A percentile compares a stretch with the other conserved stretches of the same genome.
Conservation (phyloP, 805 yeast species). For the Metschnikowia lochheadii region DNA sequence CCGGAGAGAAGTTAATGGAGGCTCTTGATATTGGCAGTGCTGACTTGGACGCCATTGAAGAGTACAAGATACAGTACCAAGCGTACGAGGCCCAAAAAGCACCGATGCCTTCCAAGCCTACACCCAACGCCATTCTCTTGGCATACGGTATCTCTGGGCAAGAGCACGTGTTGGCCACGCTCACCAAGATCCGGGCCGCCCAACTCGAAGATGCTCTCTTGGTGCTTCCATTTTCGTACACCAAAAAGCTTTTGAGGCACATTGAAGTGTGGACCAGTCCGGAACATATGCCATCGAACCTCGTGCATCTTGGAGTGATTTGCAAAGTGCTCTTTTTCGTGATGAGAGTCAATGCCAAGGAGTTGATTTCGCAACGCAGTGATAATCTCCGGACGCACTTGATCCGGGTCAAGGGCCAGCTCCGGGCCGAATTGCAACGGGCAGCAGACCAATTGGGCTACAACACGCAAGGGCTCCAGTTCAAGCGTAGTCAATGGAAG, state of each 20-base stretch:
- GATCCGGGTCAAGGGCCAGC: constrained; percentile 54
- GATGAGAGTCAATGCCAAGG: constrained; percentile 70
- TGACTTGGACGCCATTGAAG: constrained; percentile 57
- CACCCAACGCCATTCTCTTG: constrained; percentile 64
- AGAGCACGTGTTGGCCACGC: constrained; percentile 69
- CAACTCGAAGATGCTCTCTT: constrained; percentile 91
- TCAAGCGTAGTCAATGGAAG: constrained; percentile 74
- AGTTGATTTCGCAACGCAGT: constrained; percentile 68
- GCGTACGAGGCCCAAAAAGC: constrained; percentile 37
- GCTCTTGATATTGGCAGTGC: constrained; percentile 79
- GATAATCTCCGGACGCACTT: constrained; percentile 60
- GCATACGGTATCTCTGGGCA: constrained; percentile 73
- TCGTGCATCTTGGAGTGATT: constrained; percentile 56
- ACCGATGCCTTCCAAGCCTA: constrained; percentile 55
- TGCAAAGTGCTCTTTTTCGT: constrained; percentile 75
- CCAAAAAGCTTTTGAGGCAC: constrained; percentile 64
- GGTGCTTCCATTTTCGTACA: constrained; percentile 85
- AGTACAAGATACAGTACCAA: constrained; percentile 44
- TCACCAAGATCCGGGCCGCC: constrained; percentile 68
- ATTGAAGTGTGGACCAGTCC: constrained; percentile 68
- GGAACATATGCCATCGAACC: constrained; percentile 35
- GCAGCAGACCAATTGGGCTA: constrained; percentile 66
- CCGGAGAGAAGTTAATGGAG: constrained; percentile 90
- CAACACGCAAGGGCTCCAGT: constrained; percentile 79
- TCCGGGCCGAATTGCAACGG: constrained; percentile 52